Conservation (phyloP, 1,284 basidiomycete species). For the Caloboletus firmus region DNA sequence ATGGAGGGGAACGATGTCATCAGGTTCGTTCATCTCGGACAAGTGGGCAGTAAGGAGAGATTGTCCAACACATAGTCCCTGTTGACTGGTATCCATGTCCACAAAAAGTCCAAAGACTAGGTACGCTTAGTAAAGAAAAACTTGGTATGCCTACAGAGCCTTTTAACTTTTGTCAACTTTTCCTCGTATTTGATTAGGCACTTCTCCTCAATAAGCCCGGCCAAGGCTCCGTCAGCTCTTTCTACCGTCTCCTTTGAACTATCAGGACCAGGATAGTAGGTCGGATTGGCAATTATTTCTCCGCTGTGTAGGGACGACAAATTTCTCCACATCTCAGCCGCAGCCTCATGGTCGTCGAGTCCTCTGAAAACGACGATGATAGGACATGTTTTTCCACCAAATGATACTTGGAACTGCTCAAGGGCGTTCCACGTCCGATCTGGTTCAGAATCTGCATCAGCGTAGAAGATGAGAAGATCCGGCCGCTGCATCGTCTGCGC, state of each 20-base stretch:
- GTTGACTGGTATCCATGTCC: not conserved
- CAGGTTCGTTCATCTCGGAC: not conserved
- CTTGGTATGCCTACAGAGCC: conserved; percentile 19
- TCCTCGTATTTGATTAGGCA: conserved; percentile 24
- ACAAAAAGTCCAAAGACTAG: conserved; percentile 11
- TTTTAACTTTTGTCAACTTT: conserved; percentile 26
- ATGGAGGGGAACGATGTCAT: not conserved
- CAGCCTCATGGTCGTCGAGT: conserved; percentile 16
- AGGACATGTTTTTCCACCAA: conserved; percentile 25
- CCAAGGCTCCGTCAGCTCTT: conserved; percentile 20
- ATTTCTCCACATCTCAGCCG: conserved; percentile 16
- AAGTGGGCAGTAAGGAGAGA: not conserved
- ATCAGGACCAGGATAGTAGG: conserved; percentile 21
- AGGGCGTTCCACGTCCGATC: conserved; percentile 19
- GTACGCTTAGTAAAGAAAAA: conserved; percentile 17
- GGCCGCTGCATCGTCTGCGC: conserved; percentile 7
- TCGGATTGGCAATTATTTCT: conserved; percentile 22
- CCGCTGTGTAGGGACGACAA: conserved; percentile 11
- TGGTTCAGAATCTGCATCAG: conserved; percentile 10
- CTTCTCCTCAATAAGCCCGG: conserved; percentile 23
- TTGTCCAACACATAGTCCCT: not conserved
- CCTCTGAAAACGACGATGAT: conserved; percentile 27
- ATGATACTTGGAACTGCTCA: conserved; percentile 18
- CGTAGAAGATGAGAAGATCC: conserved; percentile 29
- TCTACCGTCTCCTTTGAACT: conserved; percentile 15